Evolutionary conservation across 2,329 filamentous ascomycete species (phyloP).

Genomic region (Diaporthe sp.): DNA sequence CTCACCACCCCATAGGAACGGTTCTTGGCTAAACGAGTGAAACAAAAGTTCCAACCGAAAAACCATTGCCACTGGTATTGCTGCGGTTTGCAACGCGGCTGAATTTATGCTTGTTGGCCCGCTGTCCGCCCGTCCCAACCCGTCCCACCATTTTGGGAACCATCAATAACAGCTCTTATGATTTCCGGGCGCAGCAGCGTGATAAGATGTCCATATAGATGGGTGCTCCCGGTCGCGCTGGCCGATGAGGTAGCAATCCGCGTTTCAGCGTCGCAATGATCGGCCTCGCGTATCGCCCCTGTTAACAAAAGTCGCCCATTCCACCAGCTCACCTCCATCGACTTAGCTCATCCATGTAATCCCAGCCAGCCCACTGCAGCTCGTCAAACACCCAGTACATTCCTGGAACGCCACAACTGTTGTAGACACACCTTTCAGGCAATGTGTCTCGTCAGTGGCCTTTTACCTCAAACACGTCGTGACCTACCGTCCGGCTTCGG

Average conservation of each 20-base stretch:
- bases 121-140: background rate
- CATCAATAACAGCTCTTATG: background rate
- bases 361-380: too few relatives aligned
- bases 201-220: background rate
- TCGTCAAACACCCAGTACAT: background rate
- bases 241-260: conserved; percentile 14
- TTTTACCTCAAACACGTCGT: background rate
- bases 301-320: background rate
- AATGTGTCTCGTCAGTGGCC: background rate
- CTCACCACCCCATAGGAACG: background rate
- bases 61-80: background rate
- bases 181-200: background rate
- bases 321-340: background rate
- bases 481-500: background rate
- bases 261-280: conserved; percentile 24
- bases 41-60: background rate
- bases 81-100: conserved; percentile 4
- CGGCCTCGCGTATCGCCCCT: conserved; percentile 7
- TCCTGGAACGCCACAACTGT: background rate
- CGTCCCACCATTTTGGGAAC: background rate
- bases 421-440: background rate
- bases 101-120: conserved; percentile 2
- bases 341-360: background rate
- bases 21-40: background rate
- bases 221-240: background rate